Conservation (phyloP, 73 alveolate species). For the Diophrys appendiculata region DNA sequence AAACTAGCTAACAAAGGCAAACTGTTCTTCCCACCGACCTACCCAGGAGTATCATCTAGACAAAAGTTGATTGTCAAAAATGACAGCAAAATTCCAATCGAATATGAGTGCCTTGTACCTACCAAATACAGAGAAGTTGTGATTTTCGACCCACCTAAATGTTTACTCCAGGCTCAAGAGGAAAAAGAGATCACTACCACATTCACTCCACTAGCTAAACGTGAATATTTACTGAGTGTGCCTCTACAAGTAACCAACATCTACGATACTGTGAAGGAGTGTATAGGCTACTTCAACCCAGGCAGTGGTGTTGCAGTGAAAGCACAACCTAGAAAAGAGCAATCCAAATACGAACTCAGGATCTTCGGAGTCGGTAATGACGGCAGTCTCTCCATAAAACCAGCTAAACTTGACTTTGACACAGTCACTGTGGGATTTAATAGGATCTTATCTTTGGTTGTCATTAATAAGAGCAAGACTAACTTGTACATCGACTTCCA, state of each 20-base stretch:
- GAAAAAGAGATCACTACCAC: conserved; percentile 76
- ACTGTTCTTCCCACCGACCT: conserved; percentile 96
- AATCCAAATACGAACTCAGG: conserved; percentile 69
- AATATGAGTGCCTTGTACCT: conserved; percentile 87
- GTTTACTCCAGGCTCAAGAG: conserved; percentile 85
- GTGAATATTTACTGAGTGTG: conserved; percentile 80
- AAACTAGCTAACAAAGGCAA: conserved; percentile 88
- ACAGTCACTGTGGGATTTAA: conserved; percentile 95
- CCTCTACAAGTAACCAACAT: conserved; percentile 85
- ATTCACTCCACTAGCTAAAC: conserved; percentile 91
- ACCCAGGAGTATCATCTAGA: conserved; percentile 90
- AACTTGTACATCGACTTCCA: conserved; percentile 89
- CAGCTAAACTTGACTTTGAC: conserved; percentile 87
- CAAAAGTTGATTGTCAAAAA: conserved; percentile 88
- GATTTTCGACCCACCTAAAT: conserved; percentile 87
- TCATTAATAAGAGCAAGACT: conserved; percentile 88
- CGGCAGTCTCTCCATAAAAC: conserved; percentile 88
- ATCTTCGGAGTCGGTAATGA: conserved; percentile 93
- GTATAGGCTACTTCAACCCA: conserved; percentile 94
- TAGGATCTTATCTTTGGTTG: conserved; percentile 79
- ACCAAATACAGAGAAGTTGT: conserved; percentile 88
- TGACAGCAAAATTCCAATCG: conserved; percentile 88
- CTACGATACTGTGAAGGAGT: conserved; percentile 83
- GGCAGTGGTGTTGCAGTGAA: conserved; percentile 71
- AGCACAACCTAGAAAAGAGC: conserved; percentile 34